Percentiles rank a stretch among this genome's conserved stretches.
phyloP scores from a whole-genome alignment of 129 eudicot species.

The Chrysanthemum seticuspe region DNA sequence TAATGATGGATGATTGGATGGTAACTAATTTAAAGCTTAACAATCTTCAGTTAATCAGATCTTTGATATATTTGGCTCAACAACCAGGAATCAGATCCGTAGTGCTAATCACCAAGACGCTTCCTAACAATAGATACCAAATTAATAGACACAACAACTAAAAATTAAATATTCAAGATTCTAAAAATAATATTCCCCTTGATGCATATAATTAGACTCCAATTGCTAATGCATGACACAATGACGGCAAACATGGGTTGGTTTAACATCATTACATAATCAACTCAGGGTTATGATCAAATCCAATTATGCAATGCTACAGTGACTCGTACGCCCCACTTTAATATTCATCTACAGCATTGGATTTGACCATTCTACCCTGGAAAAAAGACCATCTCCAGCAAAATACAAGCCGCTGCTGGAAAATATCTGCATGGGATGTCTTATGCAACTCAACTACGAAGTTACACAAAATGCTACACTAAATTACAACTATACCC shows the following conservation, averaged over 20 bases:
- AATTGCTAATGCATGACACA: conserved; percentile 2
- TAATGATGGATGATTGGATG: no score
- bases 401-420: conserved; percentile 17
- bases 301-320: conserved; percentile 18
- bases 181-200: not conserved
- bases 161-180: not conserved
- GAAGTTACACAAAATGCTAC: conserved; percentile 30
- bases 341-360: conserved; percentile 1
- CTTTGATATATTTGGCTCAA: no score
- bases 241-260: conserved; percentile 6
- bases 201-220: not conserved
- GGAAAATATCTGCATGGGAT: conserved; percentile 3
- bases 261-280: conserved; percentile 21
- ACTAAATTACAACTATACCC: conserved; percentile 37
- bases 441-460: conserved; percentile 18
- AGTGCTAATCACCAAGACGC: no score
- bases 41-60: no score
- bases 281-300: conserved; percentile 26
- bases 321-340: conserved; percentile 16
- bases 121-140: no score
- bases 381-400: conserved; percentile 5
- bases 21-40: no score
- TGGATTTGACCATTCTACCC: conserved; percentile 24
- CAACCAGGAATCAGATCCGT: no score
- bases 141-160: not conserved